Percentiles rank a stretch among this genome's conserved stretches.
Evolutionary conservation across 768 basidiomycete genomes (phyloP).

Genomic region (Hygrocybe coccinea): DNA sequence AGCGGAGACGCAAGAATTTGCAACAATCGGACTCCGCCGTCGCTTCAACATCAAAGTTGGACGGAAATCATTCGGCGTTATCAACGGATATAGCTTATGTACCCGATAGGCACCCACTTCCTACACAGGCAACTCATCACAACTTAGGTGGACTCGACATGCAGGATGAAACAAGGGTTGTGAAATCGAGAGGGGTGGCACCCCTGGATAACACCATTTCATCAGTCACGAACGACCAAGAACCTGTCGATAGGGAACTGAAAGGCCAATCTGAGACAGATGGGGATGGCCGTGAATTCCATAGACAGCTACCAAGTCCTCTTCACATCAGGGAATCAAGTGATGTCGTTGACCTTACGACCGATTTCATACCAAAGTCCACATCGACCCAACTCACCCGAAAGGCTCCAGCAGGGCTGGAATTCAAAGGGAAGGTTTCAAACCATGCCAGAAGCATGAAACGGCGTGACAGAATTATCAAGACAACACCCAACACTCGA

Average conservation of each 20-base stretch:
- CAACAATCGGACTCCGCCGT: neutral
- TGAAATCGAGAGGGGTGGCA: too few species aligned
- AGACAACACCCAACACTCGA: neutral
- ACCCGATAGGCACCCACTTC: too few species aligned
- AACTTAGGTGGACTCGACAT: too few species aligned
- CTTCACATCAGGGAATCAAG: neutral
- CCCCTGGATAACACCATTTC: too few species aligned
- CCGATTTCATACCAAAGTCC: neutral
- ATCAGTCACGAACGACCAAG: neutral
- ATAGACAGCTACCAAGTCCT: neutral
- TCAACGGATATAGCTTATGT: too few species aligned
- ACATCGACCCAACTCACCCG: conserved; percentile 4
- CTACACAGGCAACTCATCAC: too few species aligned
- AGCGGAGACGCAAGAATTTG: neutral
- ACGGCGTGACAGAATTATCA: conserved; percentile 4
- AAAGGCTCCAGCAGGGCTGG: neutral
- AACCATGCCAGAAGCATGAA: neutral
- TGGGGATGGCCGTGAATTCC: neutral
- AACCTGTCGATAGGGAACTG: too few species aligned
- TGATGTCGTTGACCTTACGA: neutral
- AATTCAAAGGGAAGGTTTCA: neutral
- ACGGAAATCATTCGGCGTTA: neutral
- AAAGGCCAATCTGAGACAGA: neutral
- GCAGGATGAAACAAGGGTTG: too few species aligned
- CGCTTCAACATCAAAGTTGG: neutral